Evolutionary conservation across 2,329 filamentous ascomycete species (phyloP).

Genomic region (Diaporthe sp.): DNA sequence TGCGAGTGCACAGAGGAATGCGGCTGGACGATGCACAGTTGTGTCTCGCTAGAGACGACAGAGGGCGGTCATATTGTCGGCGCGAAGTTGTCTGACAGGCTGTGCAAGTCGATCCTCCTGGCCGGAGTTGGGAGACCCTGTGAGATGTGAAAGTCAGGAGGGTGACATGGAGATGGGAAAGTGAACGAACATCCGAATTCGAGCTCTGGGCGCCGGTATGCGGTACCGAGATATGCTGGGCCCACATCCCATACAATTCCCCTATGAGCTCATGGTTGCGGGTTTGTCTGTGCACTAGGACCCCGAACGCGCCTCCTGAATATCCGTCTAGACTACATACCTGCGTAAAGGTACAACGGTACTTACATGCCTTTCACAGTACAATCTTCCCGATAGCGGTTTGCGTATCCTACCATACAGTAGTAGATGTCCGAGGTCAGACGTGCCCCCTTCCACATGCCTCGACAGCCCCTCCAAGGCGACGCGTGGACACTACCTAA

Average conservation of each 20-base stretch:
- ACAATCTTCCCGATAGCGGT: background rate
- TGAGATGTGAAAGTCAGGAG: constrained; percentile 5
- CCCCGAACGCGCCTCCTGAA: constrained; percentile 24
- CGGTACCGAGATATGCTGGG: constrained; percentile 23
- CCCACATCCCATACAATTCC: background rate
- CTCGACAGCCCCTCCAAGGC: background rate
- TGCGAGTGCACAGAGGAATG: constrained; percentile 24
- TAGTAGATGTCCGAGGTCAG: background rate
- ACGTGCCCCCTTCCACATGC: background rate
- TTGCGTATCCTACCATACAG: background rate
- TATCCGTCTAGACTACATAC: background rate
- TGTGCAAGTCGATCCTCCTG: constrained; percentile 28
- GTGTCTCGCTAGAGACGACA: constrained; percentile 5
- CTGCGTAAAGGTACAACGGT: background rate
- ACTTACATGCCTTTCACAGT: background rate
- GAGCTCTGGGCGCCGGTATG: constrained; percentile 16
- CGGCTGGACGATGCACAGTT: constrained; percentile 33
- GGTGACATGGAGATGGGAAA: constrained; percentile 16
- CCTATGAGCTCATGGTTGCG: constrained; percentile 27
- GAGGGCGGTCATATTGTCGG: constrained; percentile 21
- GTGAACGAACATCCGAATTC: constrained; percentile 26
- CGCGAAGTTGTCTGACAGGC: constrained; percentile 13
- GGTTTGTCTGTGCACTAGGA: constrained; percentile 14
- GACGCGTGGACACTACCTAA: background rate
- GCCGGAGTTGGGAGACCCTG: background rate